phyloP scores from a whole-genome alignment of 805 yeast genomes.

The Suhomyces emberorum region DNA sequence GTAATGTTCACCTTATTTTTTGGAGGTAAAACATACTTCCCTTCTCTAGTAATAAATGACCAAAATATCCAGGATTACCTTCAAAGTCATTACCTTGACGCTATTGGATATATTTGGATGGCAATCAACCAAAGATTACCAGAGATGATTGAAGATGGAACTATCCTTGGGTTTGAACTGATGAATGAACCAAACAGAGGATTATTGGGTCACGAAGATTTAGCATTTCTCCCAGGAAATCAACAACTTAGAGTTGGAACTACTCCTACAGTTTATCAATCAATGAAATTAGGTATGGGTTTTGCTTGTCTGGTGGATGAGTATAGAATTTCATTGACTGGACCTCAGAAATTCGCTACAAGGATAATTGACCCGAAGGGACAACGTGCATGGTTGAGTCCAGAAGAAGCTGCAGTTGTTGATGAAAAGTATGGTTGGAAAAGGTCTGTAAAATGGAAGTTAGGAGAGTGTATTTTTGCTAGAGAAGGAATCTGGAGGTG shows the following conservation, averaged over 20 bases:
- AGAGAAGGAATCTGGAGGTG: slow-evolving; percentile 75
- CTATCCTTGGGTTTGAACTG: slow-evolving; percentile 76
- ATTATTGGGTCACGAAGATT: slow-evolving; percentile 57
- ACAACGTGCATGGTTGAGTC: slow-evolving; percentile 61
- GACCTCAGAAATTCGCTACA: slow-evolving; percentile 66
- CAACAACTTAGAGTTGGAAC: slow-evolving; percentile 75
- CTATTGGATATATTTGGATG: slow-evolving; percentile 43
- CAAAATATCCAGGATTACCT: slow-evolving; percentile 74
- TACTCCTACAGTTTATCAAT: slow-evolving; percentile 77
- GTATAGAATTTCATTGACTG: slow-evolving; percentile 69
- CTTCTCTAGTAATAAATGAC: slow-evolving; percentile 68
- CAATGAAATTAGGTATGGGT: slow-evolving; percentile 79
- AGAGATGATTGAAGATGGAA: slow-evolving; percentile 38
- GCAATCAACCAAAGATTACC: slow-evolving; percentile 24
- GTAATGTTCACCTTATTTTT: slow-evolving; percentile 86
- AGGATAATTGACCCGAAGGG: slow-evolving; percentile 64
- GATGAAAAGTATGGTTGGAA: slow-evolving; percentile 72
- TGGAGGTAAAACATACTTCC: slow-evolving; percentile 74
- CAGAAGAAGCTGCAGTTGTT: slow-evolving; percentile 35
- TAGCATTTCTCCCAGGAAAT: slow-evolving; percentile 51
- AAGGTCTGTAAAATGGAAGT: slow-evolving; percentile 60
- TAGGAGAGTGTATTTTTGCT: slow-evolving; percentile 80
- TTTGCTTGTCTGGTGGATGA: slow-evolving; percentile 61
- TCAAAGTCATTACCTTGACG: slow-evolving; percentile 57
- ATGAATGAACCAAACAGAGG: slow-evolving; percentile 86